Conservation (phyloP, 73 alveolate species). For the Paramecium primaurelia region DNA sequence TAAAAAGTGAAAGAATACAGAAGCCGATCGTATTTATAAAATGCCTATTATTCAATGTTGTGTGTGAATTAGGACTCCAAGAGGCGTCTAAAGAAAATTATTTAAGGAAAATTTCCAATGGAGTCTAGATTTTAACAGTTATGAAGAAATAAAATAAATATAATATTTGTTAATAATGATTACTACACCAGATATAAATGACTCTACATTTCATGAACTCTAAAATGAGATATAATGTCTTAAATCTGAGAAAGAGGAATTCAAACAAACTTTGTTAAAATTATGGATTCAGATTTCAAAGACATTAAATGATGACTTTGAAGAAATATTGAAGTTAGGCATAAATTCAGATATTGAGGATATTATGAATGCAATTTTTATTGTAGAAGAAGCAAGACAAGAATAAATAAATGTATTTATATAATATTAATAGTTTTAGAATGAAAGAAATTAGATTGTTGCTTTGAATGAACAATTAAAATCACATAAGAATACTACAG, state of each 20-base stretch:
- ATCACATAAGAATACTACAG: neutral
- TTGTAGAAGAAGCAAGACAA: slow-evolving; percentile 29
- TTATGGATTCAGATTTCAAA: neutral
- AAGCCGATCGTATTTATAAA: neutral
- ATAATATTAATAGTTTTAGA: neutral
- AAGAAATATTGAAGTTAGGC: neutral
- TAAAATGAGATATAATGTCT: neutral
- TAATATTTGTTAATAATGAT: neutral
- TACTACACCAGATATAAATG: neutral
- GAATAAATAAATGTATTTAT: slow-evolving; percentile 7
- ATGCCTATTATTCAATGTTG: slow-evolving; percentile 23
- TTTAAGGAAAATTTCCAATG: neutral
- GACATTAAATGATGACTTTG: neutral
- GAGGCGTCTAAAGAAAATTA: neutral
- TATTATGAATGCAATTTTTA: slow-evolving; percentile 3
- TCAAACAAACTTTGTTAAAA: neutral
- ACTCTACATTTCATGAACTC: neutral
- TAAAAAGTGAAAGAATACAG: neutral
- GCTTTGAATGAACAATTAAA: neutral
- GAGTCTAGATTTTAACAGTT: slow-evolving; percentile 15
- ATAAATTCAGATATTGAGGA: neutral
- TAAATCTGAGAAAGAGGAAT: neutral
- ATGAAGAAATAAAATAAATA: neutral
- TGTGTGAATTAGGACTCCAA: neutral
- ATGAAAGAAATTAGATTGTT: neutral